Base-by-base conservation (phyloP, 139 green algal species). In the Desmodesmus armatus region DNA sequence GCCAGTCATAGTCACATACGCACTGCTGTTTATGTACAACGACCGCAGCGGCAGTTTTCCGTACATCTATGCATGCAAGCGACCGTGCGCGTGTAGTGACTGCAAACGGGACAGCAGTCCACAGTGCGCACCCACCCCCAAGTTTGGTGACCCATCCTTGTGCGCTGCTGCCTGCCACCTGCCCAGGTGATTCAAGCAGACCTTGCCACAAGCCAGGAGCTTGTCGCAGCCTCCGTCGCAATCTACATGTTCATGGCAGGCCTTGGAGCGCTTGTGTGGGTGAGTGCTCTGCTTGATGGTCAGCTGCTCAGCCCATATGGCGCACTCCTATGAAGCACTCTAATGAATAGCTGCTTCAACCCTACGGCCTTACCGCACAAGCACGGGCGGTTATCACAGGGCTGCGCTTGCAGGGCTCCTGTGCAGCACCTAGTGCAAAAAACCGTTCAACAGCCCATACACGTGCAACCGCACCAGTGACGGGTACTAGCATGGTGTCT, bases 171-270 rank as follows among this genome's bases (percentile, higher is more conserved):
- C 73, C 39, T 81, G 44, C 44, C 67, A 47, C 43, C 33, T 66
- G 39, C 47, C 27, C 72, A 43, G 72, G 43, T 65, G 44, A 58
- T 62, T 25, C 43, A 43, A 4, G 43, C 6, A 9, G 41, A 58
- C 44, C 17, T 41, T 7, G 33, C 35, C 19, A 41, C 72, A 29
- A 37, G 21, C 1, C 41, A 0, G 27, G 31, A 81, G 74, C 49
- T 63, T 9, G 47, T 53, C 37, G 69, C 39, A 29, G 37, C 69
- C 69, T 31, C 25, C 4, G 69, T 53, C 1, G 29, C 33, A 37
- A 58, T 77, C 39, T 53, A 77, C 69, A 53, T 77, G 69, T 35
- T 53, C 33, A 39, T 72, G 65, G 33, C 35, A 3, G 78, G 78
- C 11, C 44, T 84, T 23, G 78, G 51, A 3, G 29, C 39, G 13